Evolutionary conservation across 2,329 filamentous ascomycete species (phyloP).

Genomic region (Esteya vermicola): DNA sequence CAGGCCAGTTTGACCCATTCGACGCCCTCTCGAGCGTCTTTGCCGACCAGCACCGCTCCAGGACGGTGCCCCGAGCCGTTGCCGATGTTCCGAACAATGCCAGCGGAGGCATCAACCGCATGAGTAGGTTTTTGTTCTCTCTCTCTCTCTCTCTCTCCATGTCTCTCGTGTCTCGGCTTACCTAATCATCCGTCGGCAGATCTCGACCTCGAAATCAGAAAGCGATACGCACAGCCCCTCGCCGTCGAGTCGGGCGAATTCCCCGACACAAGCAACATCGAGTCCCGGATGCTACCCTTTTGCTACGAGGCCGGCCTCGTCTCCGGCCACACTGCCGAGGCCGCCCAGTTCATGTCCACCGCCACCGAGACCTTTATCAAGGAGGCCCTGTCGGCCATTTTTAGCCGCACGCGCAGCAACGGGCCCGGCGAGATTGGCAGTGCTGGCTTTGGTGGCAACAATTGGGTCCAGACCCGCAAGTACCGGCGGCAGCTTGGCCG

Average conservation of each 20-base stretch:
- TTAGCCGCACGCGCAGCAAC: slow-evolving; percentile 50
- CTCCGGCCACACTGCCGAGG: slow-evolving; percentile 43
- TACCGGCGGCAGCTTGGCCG: slow-evolving; percentile 61
- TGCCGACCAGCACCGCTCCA: slow-evolving; percentile 32
- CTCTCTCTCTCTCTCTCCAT: not conserved
- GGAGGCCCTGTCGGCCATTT: slow-evolving; percentile 47
- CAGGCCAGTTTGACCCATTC: slow-evolving; percentile 36
- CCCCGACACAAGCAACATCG: slow-evolving; percentile 48
- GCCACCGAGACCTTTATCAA: slow-evolving; percentile 56
- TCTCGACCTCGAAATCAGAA: slow-evolving; percentile 52
- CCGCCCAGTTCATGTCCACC: slow-evolving; percentile 48
- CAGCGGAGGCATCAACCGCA: slow-evolving; percentile 55
- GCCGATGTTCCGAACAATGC: slow-evolving; percentile 51
- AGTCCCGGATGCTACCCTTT: slow-evolving; percentile 51
- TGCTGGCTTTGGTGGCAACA: slow-evolving; percentile 49
- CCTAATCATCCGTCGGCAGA: slow-evolving; percentile 24
- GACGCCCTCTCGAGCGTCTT: slow-evolving; percentile 39
- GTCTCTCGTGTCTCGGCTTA: not conserved
- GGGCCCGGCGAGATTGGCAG: slow-evolving; percentile 47
- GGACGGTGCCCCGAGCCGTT: slow-evolving; percentile 30
- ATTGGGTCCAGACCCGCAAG: slow-evolving; percentile 64
- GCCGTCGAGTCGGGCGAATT: slow-evolving; percentile 57
- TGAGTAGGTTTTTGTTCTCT: slow-evolving; percentile 55
- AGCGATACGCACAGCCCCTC: slow-evolving; percentile 48
- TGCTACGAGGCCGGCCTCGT: slow-evolving; percentile 52